phyloP scores from a whole-genome alignment of 768 basidiomycete genomes.

The Paxillus rubicundulus region DNA sequence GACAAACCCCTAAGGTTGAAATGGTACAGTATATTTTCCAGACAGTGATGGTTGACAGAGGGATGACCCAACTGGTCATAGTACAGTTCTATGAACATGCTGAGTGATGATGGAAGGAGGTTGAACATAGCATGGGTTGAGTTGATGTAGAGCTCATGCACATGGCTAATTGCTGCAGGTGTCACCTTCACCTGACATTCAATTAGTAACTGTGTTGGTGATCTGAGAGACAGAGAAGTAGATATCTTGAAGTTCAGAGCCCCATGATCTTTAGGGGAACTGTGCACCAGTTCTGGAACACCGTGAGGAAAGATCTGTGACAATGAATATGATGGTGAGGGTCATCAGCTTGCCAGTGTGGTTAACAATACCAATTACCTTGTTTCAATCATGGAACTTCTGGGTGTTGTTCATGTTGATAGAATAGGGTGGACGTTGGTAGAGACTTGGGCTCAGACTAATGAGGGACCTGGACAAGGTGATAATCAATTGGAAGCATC shows the following conservation, averaged over 20 bases:
- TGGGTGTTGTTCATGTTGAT: conserved; percentile 1
- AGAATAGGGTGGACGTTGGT: no score
- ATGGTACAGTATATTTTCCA: no score
- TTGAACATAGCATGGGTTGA: conserved; percentile 34
- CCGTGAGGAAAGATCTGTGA: conserved; percentile 36
- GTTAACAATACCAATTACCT: no score
- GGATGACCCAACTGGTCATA: conserved; percentile 28
- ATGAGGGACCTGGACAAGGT: no score
- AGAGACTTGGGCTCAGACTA: no score
- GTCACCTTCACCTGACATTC: conserved; percentile 24
- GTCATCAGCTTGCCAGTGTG: no score
- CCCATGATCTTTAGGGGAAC: conserved; percentile 26
- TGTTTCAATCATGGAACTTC: conserved; percentile 1
- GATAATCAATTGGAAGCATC: no score
- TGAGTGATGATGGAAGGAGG: conserved; percentile 33
- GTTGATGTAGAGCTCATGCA: conserved; percentile 28
- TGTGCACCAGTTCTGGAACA: conserved; percentile 34
- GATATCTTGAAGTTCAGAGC: conserved; percentile 36
- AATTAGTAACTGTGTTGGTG: no score
- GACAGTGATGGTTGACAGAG: conserved; percentile 12
- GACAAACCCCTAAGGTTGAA: no score
- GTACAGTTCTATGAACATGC: conserved; percentile 8
- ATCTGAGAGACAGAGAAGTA: no score
- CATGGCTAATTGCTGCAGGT: conserved; percentile 14
- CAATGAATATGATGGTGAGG: no score